phyloP scores from a whole-genome alignment of 352 stramenopile genomes.

The Phytophthora melonis region DNA sequence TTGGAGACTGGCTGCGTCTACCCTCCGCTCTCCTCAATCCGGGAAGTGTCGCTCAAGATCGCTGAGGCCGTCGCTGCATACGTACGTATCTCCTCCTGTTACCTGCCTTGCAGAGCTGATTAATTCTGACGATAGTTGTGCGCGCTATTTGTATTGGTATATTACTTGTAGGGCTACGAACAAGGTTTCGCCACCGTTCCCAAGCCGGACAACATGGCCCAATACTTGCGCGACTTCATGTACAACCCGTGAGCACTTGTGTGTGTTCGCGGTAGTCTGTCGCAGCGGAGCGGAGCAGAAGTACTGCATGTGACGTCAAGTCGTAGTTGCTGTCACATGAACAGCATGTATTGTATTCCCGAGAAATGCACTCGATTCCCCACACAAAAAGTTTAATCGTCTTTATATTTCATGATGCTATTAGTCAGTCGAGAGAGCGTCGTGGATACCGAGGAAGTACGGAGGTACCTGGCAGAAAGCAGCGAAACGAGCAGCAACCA shows the following conservation, averaged over 20 bases:
- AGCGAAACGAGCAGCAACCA: constrained; percentile 40
- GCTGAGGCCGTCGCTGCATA: constrained; percentile 81
- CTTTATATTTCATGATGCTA: background rate
- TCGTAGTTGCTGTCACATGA: constrained; percentile 11
- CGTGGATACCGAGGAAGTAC: constrained; percentile 8
- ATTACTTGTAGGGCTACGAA: constrained; percentile 55
- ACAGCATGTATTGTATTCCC: constrained; percentile 20
- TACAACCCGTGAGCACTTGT: constrained; percentile 64
- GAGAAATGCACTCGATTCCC: constrained; percentile 12
- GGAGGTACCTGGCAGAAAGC: constrained; percentile 42
- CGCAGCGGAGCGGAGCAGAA: background rate
- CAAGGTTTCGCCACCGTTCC: constrained; percentile 63
- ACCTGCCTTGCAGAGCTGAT: background rate
- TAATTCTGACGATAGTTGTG: constrained; percentile 8
- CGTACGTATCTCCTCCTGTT: constrained; percentile 7
- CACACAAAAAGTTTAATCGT: too few relatives aligned
- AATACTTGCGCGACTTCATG: constrained; percentile 61
- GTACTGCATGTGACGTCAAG: constrained; percentile 13
- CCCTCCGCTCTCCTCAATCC: constrained; percentile 91
- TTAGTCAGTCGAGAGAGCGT: background rate
- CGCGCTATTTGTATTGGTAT: background rate
- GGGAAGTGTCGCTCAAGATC: constrained; percentile 94
- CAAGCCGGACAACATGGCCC: constrained; percentile 57
- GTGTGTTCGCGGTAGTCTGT: background rate
- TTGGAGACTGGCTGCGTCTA: constrained; percentile 95